phyloP scores from a whole-genome alignment of 164 flowering plant species.

The Stephania cephalantha region DNA sequence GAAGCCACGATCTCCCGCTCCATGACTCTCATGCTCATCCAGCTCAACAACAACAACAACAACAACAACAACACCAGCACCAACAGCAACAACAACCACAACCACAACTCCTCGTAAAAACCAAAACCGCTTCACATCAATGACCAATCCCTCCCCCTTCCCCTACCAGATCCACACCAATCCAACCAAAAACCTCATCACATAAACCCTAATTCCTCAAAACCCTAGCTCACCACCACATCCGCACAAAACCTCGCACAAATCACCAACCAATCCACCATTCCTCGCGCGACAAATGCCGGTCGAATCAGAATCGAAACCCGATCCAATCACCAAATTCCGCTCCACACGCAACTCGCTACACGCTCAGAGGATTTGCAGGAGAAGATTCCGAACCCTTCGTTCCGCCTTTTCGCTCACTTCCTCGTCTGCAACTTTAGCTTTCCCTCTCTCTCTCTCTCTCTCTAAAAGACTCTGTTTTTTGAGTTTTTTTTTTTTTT shows the following conservation, averaged over 20 bases:
- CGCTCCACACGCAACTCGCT: neutral
- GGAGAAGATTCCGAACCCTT: slow-evolving; percentile 8
- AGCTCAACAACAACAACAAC: slow-evolving; percentile 10
- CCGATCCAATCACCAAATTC: slow-evolving; percentile 6
- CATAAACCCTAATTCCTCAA: slow-evolving; percentile 12
- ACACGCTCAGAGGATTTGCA: neutral
- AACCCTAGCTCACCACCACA: slow-evolving; percentile 12
- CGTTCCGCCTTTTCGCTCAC: neutral
- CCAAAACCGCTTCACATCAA: too few relatives aligned
- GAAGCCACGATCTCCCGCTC: slow-evolving; percentile 16
- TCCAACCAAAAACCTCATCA: neutral
- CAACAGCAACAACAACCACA: slow-evolving; percentile 6
- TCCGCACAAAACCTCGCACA: neutral
- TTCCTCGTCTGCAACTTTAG: neutral
- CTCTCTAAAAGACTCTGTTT: neutral
- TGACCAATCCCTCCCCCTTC: slow-evolving; percentile 5
- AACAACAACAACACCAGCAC: slow-evolving; percentile 7
- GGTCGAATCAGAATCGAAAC: slow-evolving; percentile 8
- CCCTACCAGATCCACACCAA: neutral
- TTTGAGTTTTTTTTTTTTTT: neutral
- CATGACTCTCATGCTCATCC: slow-evolving; percentile 18
- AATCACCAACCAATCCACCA: slow-evolving; percentile 16
- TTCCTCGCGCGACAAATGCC: slow-evolving; percentile 9
- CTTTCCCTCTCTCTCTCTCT: neutral
- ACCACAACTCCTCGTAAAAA: slow-evolving; percentile 4